Conservation (phyloP, 176 grass and related monocot genomes). For the Coix lacrymajobi region DNA sequence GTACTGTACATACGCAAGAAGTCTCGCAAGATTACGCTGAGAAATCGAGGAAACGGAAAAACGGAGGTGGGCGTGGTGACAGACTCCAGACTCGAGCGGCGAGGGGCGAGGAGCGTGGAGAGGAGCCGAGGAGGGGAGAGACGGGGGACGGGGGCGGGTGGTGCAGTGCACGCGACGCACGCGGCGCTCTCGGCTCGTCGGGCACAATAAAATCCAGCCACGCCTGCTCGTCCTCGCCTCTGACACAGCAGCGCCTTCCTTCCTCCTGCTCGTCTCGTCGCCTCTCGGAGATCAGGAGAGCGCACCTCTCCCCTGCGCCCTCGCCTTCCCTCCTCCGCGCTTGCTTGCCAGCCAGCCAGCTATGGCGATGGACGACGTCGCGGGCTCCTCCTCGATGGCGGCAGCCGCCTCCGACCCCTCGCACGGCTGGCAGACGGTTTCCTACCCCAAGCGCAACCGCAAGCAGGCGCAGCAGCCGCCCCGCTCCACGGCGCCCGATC, state of each 20-base stretch:
- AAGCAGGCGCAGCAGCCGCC: conserved; percentile 37
- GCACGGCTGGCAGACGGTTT: conserved; percentile 94
- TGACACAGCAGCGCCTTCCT: neutral
- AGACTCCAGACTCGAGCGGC: neutral
- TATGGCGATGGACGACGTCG: conserved; percentile 66
- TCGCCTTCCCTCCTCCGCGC: neutral
- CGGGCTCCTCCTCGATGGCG: conserved; percentile 34
- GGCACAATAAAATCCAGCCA: conserved; percentile 16
- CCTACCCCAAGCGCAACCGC: conserved; percentile 80
- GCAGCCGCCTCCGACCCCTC: conserved; percentile 26
- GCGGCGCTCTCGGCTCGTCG: neutral
- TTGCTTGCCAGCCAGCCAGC: neutral
- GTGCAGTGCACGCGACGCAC: conserved; percentile 21
- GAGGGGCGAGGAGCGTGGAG: neutral
- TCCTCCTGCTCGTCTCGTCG: neutral
- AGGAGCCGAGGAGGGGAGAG: no score
- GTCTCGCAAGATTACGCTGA: neutral
- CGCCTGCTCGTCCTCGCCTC: neutral
- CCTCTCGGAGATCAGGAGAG: neutral
- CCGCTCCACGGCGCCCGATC: conserved; percentile 35
- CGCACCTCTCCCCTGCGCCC: neutral
- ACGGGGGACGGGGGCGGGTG: neutral
- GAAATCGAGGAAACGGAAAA: neutral
- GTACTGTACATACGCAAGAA: neutral
- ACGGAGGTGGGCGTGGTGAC: neutral